phyloP scores from a whole-genome alignment of 169 alveolate genomes.

The Babesia ovata region DNA sequence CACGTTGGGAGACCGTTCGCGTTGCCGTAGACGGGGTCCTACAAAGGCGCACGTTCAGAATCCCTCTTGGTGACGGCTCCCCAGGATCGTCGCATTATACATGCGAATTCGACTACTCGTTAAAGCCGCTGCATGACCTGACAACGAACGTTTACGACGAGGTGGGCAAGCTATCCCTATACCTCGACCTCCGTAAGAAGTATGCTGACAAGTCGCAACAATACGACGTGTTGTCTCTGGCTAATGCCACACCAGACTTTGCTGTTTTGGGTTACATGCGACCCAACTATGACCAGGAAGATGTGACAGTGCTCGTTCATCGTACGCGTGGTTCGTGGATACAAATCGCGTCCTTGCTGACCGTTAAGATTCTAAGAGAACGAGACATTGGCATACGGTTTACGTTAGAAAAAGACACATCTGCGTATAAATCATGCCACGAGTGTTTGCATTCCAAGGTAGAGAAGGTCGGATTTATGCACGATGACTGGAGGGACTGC shows the following conservation, averaged over 20 bases:
- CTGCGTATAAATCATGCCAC: slow-evolving; percentile 17
- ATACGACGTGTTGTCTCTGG: slow-evolving; percentile 27
- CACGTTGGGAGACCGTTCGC: slow-evolving; percentile 34
- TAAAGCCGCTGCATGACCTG: slow-evolving; percentile 14
- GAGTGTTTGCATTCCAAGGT: slow-evolving; percentile 7
- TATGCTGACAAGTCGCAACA: neutral
- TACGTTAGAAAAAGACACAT: slow-evolving; percentile 14
- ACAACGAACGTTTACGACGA: slow-evolving; percentile 37
- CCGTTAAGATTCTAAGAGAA: neutral
- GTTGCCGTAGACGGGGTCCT: slow-evolving; percentile 1
- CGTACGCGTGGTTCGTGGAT: slow-evolving; percentile 34
- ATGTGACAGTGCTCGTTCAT: slow-evolving; percentile 10
- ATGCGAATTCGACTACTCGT: neutral
- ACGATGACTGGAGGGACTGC: slow-evolving; percentile 24
- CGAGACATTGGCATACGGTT: neutral
- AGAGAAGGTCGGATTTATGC: slow-evolving; percentile 1
- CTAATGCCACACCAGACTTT: slow-evolving; percentile 30
- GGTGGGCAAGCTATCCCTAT: slow-evolving; percentile 12
- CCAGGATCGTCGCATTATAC: neutral
- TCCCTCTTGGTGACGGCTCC: slow-evolving; percentile 1
- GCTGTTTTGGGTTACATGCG: slow-evolving; percentile 18
- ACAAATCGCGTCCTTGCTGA: slow-evolving; percentile 23
- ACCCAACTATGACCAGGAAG: neutral
- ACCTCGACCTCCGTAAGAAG: slow-evolving; percentile 14
- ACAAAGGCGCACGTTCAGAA: neutral